Evolutionary conservation across 768 basidiomycete species (phyloP).

Genomic region (Tylopilus vinaceipallidus): DNA sequence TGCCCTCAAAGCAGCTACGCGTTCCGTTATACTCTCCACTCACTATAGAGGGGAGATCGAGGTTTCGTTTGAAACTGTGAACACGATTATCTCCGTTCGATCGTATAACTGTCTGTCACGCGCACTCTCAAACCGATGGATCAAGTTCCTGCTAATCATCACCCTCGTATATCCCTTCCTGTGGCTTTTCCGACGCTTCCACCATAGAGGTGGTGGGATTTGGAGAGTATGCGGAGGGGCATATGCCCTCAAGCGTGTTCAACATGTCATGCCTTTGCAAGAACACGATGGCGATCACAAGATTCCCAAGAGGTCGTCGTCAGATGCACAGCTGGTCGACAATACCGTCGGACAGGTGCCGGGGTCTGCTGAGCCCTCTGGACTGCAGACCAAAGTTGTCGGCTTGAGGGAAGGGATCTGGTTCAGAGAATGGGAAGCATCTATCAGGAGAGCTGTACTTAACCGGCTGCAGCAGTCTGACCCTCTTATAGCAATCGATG

Average conservation of each 20-base stretch:
- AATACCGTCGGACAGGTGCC: slow-evolving; percentile 6
- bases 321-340: not conserved
- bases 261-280: slow-evolving; percentile 15
- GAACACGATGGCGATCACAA: slow-evolving; percentile 4
- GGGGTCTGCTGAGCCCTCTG: slow-evolving; percentile 31
- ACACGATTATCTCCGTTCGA: slow-evolving; percentile 58
- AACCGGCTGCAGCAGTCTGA: slow-evolving; percentile 35
- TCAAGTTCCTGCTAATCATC: slow-evolving; percentile 67
- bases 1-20: slow-evolving; percentile 39
- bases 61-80: slow-evolving; percentile 49
- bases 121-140: slow-evolving; percentile 66
- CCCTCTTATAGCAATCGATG: slow-evolving; percentile 36
- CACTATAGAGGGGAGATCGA: slow-evolving; percentile 35
- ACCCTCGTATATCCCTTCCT: slow-evolving; percentile 75
- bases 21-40: slow-evolving; percentile 38
- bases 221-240: slow-evolving; percentile 80
- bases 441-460: slow-evolving; percentile 60
- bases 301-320: slow-evolving; percentile 1
- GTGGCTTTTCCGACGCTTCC: slow-evolving; percentile 76
- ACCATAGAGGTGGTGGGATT: slow-evolving; percentile 61
- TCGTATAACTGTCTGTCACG: slow-evolving; percentile 66
- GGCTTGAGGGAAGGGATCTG: slow-evolving; percentile 75
- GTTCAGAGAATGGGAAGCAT: slow-evolving; percentile 74
- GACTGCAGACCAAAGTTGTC: slow-evolving; percentile 37
- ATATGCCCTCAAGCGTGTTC: slow-evolving; percentile 60